These are phyloP conservation scores for Choricystis sp. DNA, from an alignment of 139 green algal species.

Conservation along the genomic window DNA sequence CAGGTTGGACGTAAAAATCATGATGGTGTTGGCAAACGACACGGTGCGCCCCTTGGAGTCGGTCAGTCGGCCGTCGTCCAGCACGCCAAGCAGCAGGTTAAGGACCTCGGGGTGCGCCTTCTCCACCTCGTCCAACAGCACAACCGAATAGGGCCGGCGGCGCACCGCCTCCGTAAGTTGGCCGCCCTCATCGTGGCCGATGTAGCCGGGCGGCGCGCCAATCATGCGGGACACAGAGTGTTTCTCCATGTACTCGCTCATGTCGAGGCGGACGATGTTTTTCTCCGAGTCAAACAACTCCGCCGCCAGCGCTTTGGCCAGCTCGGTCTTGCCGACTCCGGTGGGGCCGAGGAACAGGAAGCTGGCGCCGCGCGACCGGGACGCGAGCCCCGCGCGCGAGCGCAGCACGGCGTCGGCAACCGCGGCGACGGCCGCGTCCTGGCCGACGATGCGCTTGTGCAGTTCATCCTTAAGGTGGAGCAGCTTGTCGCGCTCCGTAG, in stretches of 20 bases:
- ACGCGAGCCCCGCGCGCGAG: constrained; percentile 41
- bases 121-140: constrained; percentile 78
- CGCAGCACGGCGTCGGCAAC: constrained; percentile 44
- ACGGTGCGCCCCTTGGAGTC: constrained; percentile 79
- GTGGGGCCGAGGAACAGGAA: constrained; percentile 89
- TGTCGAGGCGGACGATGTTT: constrained; percentile 58
- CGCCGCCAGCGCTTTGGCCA: constrained; percentile 59
- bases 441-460: constrained; percentile 37
- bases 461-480: constrained; percentile 29
- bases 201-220: constrained; percentile 62
- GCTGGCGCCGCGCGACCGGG: constrained; percentile 31
- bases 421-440: constrained; percentile 26
- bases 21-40: constrained; percentile 78
- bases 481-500: constrained; percentile 40
- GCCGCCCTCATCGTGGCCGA: constrained; percentile 61
- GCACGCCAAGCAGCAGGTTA: constrained; percentile 76
- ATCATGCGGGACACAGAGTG: constrained; percentile 59
- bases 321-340: constrained; percentile 73
- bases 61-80: constrained; percentile 71
- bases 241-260: constrained; percentile 68
- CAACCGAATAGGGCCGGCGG: constrained; percentile 49
- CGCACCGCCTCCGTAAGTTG: constrained; percentile 72
- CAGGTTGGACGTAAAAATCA: constrained; percentile 94
- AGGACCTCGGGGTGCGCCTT: constrained; percentile 50
- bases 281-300: constrained; percentile 80